Base-by-base conservation (phyloP, 129 eudicot species). In the Ambrosia artemisiifolia region DNA sequence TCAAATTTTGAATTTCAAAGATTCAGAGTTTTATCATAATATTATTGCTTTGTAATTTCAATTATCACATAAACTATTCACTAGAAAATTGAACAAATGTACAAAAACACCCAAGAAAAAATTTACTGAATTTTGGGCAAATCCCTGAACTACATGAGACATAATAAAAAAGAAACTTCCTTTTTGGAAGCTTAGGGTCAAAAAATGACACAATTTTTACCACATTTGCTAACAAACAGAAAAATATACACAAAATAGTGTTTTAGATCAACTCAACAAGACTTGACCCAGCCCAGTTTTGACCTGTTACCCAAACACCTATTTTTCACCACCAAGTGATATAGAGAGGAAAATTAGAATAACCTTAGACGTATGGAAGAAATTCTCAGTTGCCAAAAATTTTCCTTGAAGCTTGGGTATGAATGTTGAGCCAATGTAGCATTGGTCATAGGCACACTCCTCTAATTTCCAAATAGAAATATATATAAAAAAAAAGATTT, bases 301-400 rank as follows among this genome's bases (percentile, higher is more conserved):
- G 38, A 59, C 65, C 38, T 0, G 38, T 3, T 59, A 59, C 11
- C 65, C 65, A 11, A 59, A 59, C 35, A 56, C 63, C 63, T 24
- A 1, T 20, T 35, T 20, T 20, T 56, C 28, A n/a, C 38, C 36
- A 32, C 65, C 43, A 30, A 12, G 16, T 30, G 13, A 60, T n/a
- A 33, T 61, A 34, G 33, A 61, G 44, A 61, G 12, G 59, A 35
- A 69, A 56, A 44, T 61, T 59, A 11, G 19, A n/a, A 14, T n/a
- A 64, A 89, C 98, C 96, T 89, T 88, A 50, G 98, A 89, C 36
- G 98, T 93, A 79, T 90, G 84, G 81, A 83, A 93, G 88, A 93
- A 93, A 84, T 93, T 93, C 78, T 93, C 98, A 6, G 96, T 93
- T 3, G 98, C 98, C 86, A 93, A 82, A 76, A 93, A 87, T 11